A percentile compares a stretch with the other conserved stretches of the same genome.
Evolutionary conservation across 768 basidiomycete species (phyloP).

Genomic region (Kwoniella pini): DNA sequence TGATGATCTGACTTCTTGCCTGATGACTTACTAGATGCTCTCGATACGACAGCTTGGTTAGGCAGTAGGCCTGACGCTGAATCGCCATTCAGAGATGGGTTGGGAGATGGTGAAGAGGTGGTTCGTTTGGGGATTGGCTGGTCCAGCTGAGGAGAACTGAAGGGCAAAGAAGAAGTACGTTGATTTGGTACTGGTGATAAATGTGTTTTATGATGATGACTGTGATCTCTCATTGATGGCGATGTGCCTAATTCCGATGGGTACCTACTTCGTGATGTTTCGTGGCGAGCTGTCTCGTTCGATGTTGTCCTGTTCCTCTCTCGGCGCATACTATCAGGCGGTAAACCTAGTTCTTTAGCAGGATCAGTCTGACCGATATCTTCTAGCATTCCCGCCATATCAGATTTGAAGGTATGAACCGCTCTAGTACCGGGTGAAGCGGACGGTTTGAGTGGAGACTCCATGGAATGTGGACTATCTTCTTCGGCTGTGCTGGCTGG

Average conservation of each 20-base stretch:
- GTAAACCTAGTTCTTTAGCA: conserved; percentile 46
- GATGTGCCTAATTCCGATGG: conserved; percentile 23
- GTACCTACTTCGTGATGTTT: conserved; percentile 3
- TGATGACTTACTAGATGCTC: conserved; percentile 15
- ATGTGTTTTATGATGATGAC: background rate
- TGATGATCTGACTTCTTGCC: background rate
- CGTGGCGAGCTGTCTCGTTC: conserved; percentile 11
- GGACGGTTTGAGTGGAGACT: background rate
- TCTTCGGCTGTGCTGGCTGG: conserved; percentile 24
- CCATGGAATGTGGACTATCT: conserved; percentile 10
- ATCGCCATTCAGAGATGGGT: conserved; percentile 9
- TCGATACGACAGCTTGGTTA: background rate
- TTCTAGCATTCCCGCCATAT: conserved; percentile 46
- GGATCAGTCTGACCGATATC: conserved; percentile 42
- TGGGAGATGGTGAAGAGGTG: conserved; percentile 20
- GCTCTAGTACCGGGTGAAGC: conserved; percentile 13
- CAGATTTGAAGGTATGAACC: conserved; percentile 34
- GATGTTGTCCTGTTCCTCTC: conserved; percentile 1
- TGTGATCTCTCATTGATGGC: background rate
- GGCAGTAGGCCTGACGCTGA: conserved; percentile 1
- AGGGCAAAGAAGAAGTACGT: conserved; percentile 28
- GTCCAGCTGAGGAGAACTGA: background rate
- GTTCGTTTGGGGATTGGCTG: conserved; percentile 18
- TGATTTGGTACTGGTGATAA: conserved; percentile 20
- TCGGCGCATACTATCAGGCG: conserved; percentile 32